Percentiles rank a stretch among this genome's conserved stretches.
These are phyloP conservation scores for Penicillium paneum DNA, from an alignment of 2,329 filamentous ascomycete genomes.

Conservation along the genomic window DNA sequence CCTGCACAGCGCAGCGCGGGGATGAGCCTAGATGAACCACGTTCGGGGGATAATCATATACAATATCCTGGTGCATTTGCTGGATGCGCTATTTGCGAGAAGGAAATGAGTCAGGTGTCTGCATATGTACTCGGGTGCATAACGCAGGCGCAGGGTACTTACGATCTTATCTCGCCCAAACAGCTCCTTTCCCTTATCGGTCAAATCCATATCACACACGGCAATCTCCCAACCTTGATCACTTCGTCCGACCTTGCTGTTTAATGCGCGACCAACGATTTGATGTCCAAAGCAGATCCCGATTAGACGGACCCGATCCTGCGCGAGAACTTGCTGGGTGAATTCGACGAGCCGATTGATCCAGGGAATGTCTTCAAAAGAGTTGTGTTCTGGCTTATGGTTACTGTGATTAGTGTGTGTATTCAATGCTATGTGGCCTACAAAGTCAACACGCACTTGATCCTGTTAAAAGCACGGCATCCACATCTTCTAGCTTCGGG, in stretches of 20 bases:
- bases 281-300: conserved; percentile 88
- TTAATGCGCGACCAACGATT: conserved; percentile 72
- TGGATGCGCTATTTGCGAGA: conserved; percentile 51
- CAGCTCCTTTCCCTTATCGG: conserved; percentile 65
- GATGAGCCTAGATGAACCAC: conserved; percentile 64
- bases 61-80: conserved; percentile 83
- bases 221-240: conserved; percentile 77
- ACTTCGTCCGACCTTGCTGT: conserved; percentile 63
- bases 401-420: neutral
- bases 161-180: conserved; percentile 65
- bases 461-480: conserved; percentile 80
- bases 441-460: conserved; percentile 48
- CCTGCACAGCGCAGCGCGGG: conserved; percentile 69
- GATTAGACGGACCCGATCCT: conserved; percentile 65
- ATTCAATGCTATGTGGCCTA: neutral
- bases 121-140: neutral
- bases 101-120: neutral
- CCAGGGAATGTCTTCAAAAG: conserved; percentile 73
- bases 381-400: conserved; percentile 58
- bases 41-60: conserved; percentile 60
- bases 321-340: conserved; percentile 57
- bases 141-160: conserved; percentile 24
- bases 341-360: conserved; percentile 71
- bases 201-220: conserved; percentile 67
- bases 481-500: conserved; percentile 68